phyloP scores from a whole-genome alignment of 345 rosid species.

The Alliaria petiolata region DNA sequence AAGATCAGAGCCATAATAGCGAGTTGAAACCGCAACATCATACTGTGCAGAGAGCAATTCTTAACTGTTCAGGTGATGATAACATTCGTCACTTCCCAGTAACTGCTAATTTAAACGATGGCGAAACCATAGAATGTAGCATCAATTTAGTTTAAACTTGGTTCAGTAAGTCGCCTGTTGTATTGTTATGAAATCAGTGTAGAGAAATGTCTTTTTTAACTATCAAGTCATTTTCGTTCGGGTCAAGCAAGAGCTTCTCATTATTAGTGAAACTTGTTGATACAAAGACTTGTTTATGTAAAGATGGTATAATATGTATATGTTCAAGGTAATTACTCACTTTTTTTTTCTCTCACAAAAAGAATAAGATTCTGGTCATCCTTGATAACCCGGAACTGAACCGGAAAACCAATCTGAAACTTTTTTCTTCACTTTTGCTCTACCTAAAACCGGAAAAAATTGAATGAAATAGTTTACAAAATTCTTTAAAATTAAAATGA shows the following conservation, averaged over 20 bases:
- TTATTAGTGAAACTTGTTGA: no score
- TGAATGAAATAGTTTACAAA: neutral
- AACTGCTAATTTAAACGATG: constrained; percentile 3
- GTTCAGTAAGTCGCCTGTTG: neutral
- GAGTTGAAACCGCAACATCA: constrained; percentile 14
- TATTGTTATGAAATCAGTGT: constrained; percentile 9
- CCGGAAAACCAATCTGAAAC: neutral
- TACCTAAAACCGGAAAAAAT: neutral
- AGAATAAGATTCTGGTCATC: no score
- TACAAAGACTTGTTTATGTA: constrained; percentile 5
- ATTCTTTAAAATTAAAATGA: no score
- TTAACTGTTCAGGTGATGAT: constrained; percentile 21
- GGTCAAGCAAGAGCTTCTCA: neutral
- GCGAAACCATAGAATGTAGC: constrained; percentile 27
- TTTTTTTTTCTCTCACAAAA: neutral
- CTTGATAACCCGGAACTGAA: neutral
- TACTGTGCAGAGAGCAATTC: constrained; percentile 2
- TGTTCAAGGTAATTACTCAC: neutral
- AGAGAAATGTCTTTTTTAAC: neutral
- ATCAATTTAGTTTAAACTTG: constrained; percentile 22
- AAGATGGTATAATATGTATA: neutral
- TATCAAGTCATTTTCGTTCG: neutral
- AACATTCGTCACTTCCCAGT: constrained; percentile 5
- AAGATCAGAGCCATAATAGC: neutral
- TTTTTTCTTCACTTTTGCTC: neutral